Conservation (phyloP, 257 asterid genomes). For the Perilla frutescens region DNA sequence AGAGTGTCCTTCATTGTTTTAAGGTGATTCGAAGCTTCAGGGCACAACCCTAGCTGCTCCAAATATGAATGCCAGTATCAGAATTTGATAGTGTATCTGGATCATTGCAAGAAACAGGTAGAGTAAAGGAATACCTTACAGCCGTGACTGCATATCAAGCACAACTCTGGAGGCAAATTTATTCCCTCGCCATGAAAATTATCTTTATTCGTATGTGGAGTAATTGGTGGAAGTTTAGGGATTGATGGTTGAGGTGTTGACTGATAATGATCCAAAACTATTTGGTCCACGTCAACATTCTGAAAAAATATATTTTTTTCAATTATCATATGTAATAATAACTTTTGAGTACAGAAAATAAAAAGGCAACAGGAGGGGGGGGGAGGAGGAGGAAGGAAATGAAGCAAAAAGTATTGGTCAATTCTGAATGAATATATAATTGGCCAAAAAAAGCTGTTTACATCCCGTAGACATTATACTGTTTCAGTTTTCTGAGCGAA, state of each 20-base stretch:
- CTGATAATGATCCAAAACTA: slow-evolving; percentile 73
- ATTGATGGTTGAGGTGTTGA: slow-evolving; percentile 85
- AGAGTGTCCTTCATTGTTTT: slow-evolving; percentile 82
- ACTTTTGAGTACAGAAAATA: slow-evolving; percentile 21
- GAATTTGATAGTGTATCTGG: slow-evolving; percentile 33
- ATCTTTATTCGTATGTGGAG: slow-evolving; percentile 55
- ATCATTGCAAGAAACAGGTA: slow-evolving; percentile 24
- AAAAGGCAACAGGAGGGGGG: background rate
- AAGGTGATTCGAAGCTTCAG: slow-evolving; percentile 79
- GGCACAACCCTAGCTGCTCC: slow-evolving; percentile 86
- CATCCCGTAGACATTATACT: background rate
- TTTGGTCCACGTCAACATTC: slow-evolving; percentile 86
- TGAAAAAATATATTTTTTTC: slow-evolving; percentile 37
- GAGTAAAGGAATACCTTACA: slow-evolving; percentile 56
- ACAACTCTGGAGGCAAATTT: slow-evolving; percentile 75
- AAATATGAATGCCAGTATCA: slow-evolving; percentile 34
- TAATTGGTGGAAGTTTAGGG: slow-evolving; percentile 66
- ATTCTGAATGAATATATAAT: slow-evolving; percentile 15
- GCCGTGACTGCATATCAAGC: slow-evolving; percentile 77
- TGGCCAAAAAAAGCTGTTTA: slow-evolving; percentile 25
- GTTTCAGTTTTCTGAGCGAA: slow-evolving; percentile 2
- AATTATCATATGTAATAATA: slow-evolving; percentile 22
- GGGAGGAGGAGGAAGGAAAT: background rate
- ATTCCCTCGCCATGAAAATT: slow-evolving; percentile 40
- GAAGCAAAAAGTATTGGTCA: slow-evolving; percentile 21